Evolutionary conservation across 1,284 basidiomycete genomes (phyloP).

Genomic region (Cutaneotrichosporon mucoides): DNA sequence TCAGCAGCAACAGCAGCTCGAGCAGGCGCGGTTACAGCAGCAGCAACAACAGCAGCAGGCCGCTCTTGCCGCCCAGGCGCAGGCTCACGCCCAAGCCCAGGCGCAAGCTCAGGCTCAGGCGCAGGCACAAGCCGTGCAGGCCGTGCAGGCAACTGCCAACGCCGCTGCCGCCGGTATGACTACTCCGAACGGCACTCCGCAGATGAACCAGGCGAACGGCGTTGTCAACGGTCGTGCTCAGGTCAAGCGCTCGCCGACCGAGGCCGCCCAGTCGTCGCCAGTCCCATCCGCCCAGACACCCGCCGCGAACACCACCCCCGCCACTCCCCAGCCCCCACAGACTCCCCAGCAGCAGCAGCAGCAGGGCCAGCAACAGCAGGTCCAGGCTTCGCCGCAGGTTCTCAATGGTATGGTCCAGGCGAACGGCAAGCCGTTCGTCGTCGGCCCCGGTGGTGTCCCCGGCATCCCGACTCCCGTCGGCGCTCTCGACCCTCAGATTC

Average conservation of each 20-base stretch:
- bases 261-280: background rate
- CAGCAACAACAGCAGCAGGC: conserved; percentile 23
- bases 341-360: conserved; percentile 19
- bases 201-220: conserved; percentile 15
- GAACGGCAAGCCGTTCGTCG: conserved; percentile 29
- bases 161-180: conserved; percentile 1
- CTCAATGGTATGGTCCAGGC: conserved; percentile 22
- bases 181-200: conserved; percentile 14
- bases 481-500: conserved; percentile 20
- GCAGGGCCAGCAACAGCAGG: conserved; percentile 6
- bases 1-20: conserved; percentile 33
- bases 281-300: conserved; percentile 4
- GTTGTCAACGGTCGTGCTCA: conserved; percentile 10
- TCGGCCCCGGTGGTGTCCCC: conserved; percentile 13
- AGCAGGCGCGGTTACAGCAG: conserved; percentile 31
- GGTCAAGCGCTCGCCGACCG: conserved; percentile 15
- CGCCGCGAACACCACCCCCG: background rate
- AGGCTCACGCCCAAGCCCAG: conserved; percentile 10
- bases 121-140: conserved; percentile 9
- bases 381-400: conserved; percentile 24
- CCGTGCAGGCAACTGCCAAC: conserved; percentile 10
- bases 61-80: conserved; percentile 10
- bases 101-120: conserved; percentile 13
- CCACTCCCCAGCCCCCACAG: conserved; percentile 16
- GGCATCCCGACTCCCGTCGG: conserved; percentile 14